Base-by-base conservation (phyloP, 1,139 yeast genomes). In the Hansenula anomala region DNA sequence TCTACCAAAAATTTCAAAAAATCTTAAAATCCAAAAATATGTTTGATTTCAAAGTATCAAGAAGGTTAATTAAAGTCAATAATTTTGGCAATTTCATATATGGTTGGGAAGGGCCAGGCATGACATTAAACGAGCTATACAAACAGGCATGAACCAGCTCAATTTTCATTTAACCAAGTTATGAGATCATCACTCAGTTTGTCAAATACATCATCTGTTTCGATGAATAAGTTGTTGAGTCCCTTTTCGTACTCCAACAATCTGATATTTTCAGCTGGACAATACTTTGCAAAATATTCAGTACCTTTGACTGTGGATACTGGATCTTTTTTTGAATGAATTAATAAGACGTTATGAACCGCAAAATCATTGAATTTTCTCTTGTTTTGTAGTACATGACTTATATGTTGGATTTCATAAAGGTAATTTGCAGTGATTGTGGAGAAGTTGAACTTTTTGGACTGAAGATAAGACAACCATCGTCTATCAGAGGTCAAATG, bases 111-210 rank as follows among this genome's bases (percentile, higher is more conserved):
- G 28, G 38, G 14, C 18, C 20, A 14, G 43, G 40, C 14, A 15
- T 42, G 17, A 39, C 48, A 5, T 18, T 46, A n/a, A 23, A 36
- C 12, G 18, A 19, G 10, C 12, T 36, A 11, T 15, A 26, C 2
- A 11, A 28, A n/a, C 26, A 34, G n/a, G 3, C 24, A 23, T 23
- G 22, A 30, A 23, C 4, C 3, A n/a, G 9, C 10, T 36, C 30
- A 46, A 12, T 45, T 45, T 28, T 43, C 39, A 7, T 41, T 45
- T 3, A 51, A 30, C 55, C 55, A 51, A 28, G 39, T 28, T 9
- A 44, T 25, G 5, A 49, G n/a, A 35, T 48, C 51, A 6, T 39
- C 38, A 14, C 39, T 28, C 4, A 49, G 37, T n/a, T 35, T 33
- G 12, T 41, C 39, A 29, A 40, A 49, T 7, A 47, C 32, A n/a